Conservation (phyloP, 176 grass and related monocot genomes). For the Otatea glauca region DNA sequence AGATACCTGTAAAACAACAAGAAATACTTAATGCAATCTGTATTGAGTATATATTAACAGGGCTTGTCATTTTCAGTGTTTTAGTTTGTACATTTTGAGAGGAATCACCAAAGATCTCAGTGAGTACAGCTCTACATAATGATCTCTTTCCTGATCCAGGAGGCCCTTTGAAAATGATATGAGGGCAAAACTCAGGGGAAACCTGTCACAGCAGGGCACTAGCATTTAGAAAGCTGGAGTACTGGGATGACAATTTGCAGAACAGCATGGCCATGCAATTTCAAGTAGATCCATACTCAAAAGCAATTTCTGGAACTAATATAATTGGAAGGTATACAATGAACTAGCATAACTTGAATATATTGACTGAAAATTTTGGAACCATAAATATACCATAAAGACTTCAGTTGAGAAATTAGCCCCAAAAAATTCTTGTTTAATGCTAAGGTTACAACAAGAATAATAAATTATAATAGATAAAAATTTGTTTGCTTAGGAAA, state of each 20-base stretch:
- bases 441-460: not conserved
- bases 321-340: not conserved
- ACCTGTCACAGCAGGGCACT: conserved; percentile 44
- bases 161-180: conserved; percentile 80
- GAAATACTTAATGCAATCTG: conserved; percentile 34
- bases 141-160: conserved; percentile 71
- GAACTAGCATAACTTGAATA: not conserved
- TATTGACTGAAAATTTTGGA: not conserved
- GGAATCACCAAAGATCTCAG: conserved; percentile 66
- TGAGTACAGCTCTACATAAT: conserved; percentile 64
- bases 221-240: conserved; percentile 31
- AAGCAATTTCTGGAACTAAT: conserved; percentile 8
- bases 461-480: conserved; percentile 1
- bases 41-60: conserved; percentile 10
- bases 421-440: not conserved
- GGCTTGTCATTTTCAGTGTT: conserved; percentile 19
- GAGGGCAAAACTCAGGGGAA: conserved; percentile 53
- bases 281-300: conserved; percentile 18
- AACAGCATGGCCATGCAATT: conserved; percentile 33
- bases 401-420: conserved; percentile 13
- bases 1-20: conserved; percentile 60
- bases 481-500: conserved; percentile 16
- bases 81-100: conserved; percentile 63
- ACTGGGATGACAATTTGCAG: not conserved
- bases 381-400: not conserved